phyloP scores from a whole-genome alignment of 805 yeast species.

The Torulaspora microellipsoides region DNA sequence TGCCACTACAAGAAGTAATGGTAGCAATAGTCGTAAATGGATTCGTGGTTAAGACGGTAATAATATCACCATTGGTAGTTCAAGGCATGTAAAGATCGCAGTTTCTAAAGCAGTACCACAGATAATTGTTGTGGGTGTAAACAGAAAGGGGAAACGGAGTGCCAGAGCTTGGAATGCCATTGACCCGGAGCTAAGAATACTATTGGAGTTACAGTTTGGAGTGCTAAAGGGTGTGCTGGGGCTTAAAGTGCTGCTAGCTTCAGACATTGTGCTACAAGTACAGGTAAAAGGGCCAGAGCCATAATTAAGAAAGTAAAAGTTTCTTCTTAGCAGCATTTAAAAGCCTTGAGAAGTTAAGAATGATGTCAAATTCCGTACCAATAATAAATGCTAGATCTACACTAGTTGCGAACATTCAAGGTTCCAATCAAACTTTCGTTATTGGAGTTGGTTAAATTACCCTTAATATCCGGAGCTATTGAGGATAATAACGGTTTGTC shows the following conservation, averaged over 20 bases:
- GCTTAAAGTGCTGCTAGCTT: neutral
- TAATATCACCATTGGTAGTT: slow-evolving; percentile 3
- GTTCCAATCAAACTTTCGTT: no score
- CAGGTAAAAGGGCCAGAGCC: no score
- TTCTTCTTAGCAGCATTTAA: neutral
- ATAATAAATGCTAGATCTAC: neutral
- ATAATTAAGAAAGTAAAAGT: neutral
- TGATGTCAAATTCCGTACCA: slow-evolving; percentile 1
- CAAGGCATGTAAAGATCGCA: slow-evolving; percentile 2
- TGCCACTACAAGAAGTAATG: slow-evolving; percentile 5
- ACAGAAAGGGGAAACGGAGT: neutral
- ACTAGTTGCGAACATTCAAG: no score
- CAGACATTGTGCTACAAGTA: neutral
- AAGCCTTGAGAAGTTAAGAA: neutral
- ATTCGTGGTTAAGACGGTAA: slow-evolving; percentile 3
- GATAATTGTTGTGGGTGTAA: slow-evolving; percentile 4
- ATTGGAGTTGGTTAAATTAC: no score
- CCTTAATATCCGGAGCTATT: no score
- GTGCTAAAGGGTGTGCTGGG: neutral
- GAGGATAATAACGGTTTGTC: no score
- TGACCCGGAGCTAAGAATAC: neutral
- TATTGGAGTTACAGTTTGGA: neutral
- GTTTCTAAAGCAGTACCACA: slow-evolving; percentile 1
- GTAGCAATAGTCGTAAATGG: slow-evolving; percentile 7
- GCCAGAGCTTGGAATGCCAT: neutral